Evolutionary conservation across 805 yeast species (phyloP), one percentile per base, ranked within the genome.

Genomic region (Suhomyces vadensis): DNA sequence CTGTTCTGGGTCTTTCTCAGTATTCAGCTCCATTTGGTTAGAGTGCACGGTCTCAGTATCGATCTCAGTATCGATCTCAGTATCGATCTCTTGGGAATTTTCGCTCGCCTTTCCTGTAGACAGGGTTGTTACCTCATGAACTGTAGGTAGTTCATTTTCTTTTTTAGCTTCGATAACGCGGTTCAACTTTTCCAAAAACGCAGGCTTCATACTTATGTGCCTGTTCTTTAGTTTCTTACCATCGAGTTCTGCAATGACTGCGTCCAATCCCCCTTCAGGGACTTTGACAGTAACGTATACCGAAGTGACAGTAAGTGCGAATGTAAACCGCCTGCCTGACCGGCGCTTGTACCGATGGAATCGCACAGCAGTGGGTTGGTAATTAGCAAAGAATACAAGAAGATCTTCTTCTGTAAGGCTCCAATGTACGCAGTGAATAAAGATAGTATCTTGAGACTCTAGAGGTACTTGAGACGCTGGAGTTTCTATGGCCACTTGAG

Each of bases 351-450:
- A 29, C 19, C 33, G n/a, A 2, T 29, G 20, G 11, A 29, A 29
- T 8, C 33, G 33, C 6, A 29, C 16, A 9, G 33, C 33, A 20
- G 20, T 29, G 8, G 33, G 33, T 11, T 58, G 57, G 56, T 61
- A 79, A 0, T 64, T 75, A 16, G 63, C 57, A 46, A 78, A 77
- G 52, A 62, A 72, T 11, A 62, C 72, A 46, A 74, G 68, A 43
- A 79, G 51, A 6, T 74, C 77, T 8, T 63, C 63, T 51, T 77
- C 81, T 2, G 71, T 68, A 2, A 65, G 61, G 22, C 61, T 69
- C 17, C 63, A 57, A 21, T 73, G 67, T 27, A 78, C 57, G 10
- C 63, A 64, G 5, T 68, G 64, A 37, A 79, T 65, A 52, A 69
- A 78, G 1, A 80, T 58, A 6, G 81, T 77, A 45, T 74, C 75